Conservation (phyloP, 2,329 filamentous ascomycete genomes). For the Ophiostoma sp. region DNA sequence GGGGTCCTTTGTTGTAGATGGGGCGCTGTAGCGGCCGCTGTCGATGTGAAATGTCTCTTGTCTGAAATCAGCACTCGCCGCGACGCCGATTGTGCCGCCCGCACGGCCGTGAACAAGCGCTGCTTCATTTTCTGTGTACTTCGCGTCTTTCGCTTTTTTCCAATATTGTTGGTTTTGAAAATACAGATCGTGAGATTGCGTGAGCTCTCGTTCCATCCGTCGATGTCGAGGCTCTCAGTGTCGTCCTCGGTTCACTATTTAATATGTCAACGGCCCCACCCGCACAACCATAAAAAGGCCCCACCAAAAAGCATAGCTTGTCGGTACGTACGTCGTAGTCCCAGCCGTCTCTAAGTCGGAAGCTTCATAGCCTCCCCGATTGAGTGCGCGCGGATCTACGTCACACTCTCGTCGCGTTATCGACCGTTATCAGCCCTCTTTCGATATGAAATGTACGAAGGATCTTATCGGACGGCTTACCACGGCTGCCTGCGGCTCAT, state of each 20-base stretch:
- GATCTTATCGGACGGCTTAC: constrained; percentile 7
- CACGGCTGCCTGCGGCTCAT: constrained; percentile 8
- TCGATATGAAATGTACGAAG: neutral
- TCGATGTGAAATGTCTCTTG: neutral
- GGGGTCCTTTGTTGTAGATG: neutral
- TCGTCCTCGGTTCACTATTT: constrained; percentile 3
- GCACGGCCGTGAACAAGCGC: neutral
- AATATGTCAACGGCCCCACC: constrained; percentile 5
- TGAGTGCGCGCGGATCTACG: neutral
- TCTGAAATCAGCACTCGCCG: constrained; percentile 3
- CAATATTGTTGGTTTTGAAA: neutral
- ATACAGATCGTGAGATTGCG: neutral
- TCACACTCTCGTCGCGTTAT: constrained; percentile 2
- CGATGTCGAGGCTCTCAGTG: neutral
- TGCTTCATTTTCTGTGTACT: neutral
- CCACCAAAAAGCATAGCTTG: neutral
- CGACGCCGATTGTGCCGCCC: constrained; percentile 11
- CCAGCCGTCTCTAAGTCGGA: constrained; percentile 4
- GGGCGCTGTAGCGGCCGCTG: constrained; percentile 1
- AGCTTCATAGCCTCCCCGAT: constrained; percentile 1
- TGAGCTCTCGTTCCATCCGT: neutral
- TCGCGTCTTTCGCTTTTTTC: neutral
- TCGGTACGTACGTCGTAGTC: neutral
- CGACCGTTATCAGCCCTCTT: neutral
- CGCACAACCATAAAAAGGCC: neutral